Percentiles rank a stretch among this genome's conserved stretches.
These are phyloP conservation scores for Ramichloridium luteum DNA, from an alignment of 2,329 filamentous ascomycete species.

Conservation along the genomic window DNA sequence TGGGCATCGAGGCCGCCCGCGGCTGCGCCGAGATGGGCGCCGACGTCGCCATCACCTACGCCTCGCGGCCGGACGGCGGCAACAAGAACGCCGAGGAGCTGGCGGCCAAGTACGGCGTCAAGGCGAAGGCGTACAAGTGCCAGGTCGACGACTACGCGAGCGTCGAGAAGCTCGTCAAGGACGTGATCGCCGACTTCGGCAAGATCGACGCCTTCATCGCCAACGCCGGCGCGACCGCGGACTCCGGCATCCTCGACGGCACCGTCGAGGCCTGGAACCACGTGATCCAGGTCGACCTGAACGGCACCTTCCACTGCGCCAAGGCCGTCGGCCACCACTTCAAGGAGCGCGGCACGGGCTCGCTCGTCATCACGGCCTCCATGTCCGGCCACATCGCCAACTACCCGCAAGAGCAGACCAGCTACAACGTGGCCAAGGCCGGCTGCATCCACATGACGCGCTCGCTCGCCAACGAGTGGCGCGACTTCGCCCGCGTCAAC, in stretches of 20 bases:
- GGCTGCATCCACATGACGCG: slow-evolving; percentile 52
- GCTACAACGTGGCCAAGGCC: slow-evolving; percentile 55
- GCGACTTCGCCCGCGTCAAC: slow-evolving; percentile 57
- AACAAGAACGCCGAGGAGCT: slow-evolving; percentile 56
- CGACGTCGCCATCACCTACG: slow-evolving; percentile 55
- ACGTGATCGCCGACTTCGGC: slow-evolving; percentile 57
- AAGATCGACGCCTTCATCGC: slow-evolving; percentile 66
- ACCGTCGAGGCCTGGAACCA: slow-evolving; percentile 59
- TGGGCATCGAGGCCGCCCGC: slow-evolving; percentile 55
- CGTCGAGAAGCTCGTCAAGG: slow-evolving; percentile 44
- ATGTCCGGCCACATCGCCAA: slow-evolving; percentile 79
- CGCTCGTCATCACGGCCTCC: slow-evolving; percentile 54
- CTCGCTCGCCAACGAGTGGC: slow-evolving; percentile 57
- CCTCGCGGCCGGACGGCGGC: slow-evolving; percentile 48
- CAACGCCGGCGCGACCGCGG: slow-evolving; percentile 62
- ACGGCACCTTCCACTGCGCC: slow-evolving; percentile 74
- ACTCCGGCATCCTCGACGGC: slow-evolving; percentile 56
- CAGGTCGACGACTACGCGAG: slow-evolving; percentile 45
- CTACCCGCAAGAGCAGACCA: slow-evolving; percentile 60
- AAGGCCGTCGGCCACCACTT: slow-evolving; percentile 77
- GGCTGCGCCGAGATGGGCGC: slow-evolving; percentile 54
- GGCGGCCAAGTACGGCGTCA: slow-evolving; percentile 47
- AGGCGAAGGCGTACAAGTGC: slow-evolving; percentile 56
- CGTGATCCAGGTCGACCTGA: slow-evolving; percentile 77
- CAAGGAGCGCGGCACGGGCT: slow-evolving; percentile 52